phyloP scores from a whole-genome alignment of 768 basidiomycete species.

The Russula dissimulans region DNA sequence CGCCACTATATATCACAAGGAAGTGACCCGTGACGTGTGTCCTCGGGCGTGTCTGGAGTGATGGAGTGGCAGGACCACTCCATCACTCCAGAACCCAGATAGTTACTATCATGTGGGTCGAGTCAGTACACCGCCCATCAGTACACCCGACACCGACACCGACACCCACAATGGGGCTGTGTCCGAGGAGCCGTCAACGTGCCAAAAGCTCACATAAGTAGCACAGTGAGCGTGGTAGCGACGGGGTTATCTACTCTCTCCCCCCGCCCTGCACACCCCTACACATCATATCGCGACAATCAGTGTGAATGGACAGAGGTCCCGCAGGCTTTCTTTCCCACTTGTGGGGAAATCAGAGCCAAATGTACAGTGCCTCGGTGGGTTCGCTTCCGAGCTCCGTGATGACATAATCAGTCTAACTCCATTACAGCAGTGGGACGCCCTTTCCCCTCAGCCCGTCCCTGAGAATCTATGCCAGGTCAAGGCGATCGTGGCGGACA shows the following conservation, averaged over 20 bases:
- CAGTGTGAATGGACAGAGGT: not conserved
- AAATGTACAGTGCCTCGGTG: too few relatives aligned
- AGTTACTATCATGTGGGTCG: not conserved
- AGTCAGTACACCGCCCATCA: not conserved
- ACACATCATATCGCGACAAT: not conserved
- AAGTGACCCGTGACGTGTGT: not conserved
- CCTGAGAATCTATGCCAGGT: conserved; percentile 3
- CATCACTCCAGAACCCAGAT: not conserved
- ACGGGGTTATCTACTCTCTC: not conserved
- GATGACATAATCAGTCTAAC: not conserved
- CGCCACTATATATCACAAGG: not conserved
- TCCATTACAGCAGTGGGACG: not conserved
- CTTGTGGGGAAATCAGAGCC: not conserved
- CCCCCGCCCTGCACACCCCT: too few relatives aligned
- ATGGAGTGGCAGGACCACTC: too few relatives aligned
- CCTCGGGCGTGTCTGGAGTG: too few relatives aligned
- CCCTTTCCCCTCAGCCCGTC: not conserved
- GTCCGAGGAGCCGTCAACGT: not conserved
- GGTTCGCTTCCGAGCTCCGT: not conserved
- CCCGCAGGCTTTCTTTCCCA: not conserved
- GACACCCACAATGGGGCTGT: not conserved
- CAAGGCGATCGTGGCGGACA: not conserved
- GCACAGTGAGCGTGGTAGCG: not conserved
- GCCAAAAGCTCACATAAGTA: not conserved
- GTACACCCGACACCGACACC: not conserved